Evolutionary conservation across 345 rosid genomes (phyloP), one percentile per base, ranked within the genome.

Genomic region (Aurinia saxatilis): DNA sequence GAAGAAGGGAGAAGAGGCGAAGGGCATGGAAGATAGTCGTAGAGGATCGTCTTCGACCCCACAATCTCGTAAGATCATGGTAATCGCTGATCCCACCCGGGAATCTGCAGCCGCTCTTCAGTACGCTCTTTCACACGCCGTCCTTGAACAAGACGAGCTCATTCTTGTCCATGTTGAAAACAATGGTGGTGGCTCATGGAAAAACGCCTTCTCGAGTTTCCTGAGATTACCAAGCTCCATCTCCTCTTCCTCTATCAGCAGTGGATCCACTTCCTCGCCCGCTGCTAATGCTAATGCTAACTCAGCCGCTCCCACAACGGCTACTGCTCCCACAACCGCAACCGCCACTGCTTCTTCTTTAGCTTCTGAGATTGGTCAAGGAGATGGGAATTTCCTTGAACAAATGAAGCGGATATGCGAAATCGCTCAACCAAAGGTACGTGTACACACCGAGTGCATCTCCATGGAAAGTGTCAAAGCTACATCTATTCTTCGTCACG

Each of bases 71-170:
- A 81, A 79, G 74, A 80, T 89, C 11, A 80, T 89, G 87, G 84
- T 84, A 67, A 87, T 84, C 29, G 95, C 79, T 12, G 91, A 89
- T 19, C 87, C 87, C 3, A 70, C 81, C 38, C 63, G 84, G 4
- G 89, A 86, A 61, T 74, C 91, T 2, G 87, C 86, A 3, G 84
- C 84, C 0, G 95, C 96, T 3, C 79, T 89, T 49, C 86, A 84
- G 67, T 84, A 84, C 61, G 83, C 87, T 8, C 79, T 86, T 41
- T 79, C 89, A 29, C 95, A 84, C 48, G 89, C 75, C 0, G 79
- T 86, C 16, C 60, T 82, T 3, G 91, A 86, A 54, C 75, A 72
- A 16, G 89, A 89, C 61, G 87, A 84, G 61, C 76, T 89, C 1
- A 84, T 84, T 25, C 79, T 86, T 36, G 62, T 89, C 37, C 86